Evolutionary conservation across 108 stramenopile species (phyloP), one percentile per base, ranked within the genome.

Genomic region (Cyclotella sp.): DNA sequence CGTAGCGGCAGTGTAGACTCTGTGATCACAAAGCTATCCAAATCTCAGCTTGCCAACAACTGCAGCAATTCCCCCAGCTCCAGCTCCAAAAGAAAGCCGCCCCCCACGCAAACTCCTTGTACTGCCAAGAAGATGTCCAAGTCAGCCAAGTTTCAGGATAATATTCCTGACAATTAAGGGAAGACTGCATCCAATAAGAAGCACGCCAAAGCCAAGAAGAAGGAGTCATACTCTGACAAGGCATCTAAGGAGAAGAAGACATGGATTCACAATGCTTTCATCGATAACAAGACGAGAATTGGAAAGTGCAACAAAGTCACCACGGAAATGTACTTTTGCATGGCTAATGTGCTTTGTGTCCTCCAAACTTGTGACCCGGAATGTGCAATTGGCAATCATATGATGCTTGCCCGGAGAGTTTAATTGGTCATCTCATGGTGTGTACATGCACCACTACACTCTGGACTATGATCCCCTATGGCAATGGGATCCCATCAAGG

Each of bases 141-240:
- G 16, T 59, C 58, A 18, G 58, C 58, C 58, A 59, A 59, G 27
- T 59, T 59, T 29, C 27, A 59, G 58, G 58, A 59, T 29, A 29
- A 29, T 9, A 29, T 59, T 29, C 58, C 58, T 29, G 30, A 59
- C 58, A 59, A 59, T 59, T 26, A 59, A 59, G 58, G 58, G 8
- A 59, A 59, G 16, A 59, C 58, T 9, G 58, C 58, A 9, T 28
- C 58, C 6, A 59, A 26, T 8, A 59, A 59, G 58, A 59, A 59
- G 28, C 22, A 59, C 58, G 58, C 58, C 27, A 59, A 29, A 18
- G 58, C 27, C 5, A 59, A 59, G 16, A 29, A 26, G 27, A 59
- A 29, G 6, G 58, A 59, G 3, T 29, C 27, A 10, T 59, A 59
- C 30, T 26, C 58, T 7, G 28, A 29, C 27, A 59, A 59, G 18